Percentiles rank a stretch among this genome's conserved stretches.
These are phyloP conservation scores for Neurospora crassa DNA, from an alignment of 2,329 filamentous ascomycete species.

Conservation along the genomic window DNA sequence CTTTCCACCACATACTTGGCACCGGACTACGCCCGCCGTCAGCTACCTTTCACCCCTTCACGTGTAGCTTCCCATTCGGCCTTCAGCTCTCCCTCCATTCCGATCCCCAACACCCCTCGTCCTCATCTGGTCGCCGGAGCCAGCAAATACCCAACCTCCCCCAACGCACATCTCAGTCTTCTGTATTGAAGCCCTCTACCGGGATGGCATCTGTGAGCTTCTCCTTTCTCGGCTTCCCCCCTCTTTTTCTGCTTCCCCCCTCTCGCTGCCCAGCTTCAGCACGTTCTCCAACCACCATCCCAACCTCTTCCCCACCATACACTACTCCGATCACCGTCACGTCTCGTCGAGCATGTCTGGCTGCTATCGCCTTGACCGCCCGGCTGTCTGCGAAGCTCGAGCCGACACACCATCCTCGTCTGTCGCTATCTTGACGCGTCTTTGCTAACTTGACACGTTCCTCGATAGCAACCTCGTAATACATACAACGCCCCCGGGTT, in stretches of 20 bases:
- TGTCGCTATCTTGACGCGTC: not conserved
- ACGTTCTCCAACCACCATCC: not conserved
- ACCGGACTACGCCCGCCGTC: not conserved
- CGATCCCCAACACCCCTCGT: not conserved
- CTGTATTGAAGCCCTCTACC: constrained; percentile 1
- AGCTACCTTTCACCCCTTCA: not conserved
- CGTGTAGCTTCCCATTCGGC: not conserved
- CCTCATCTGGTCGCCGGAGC: not conserved
- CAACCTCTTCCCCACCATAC: constrained; percentile 9
- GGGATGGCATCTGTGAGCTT: constrained; percentile 21
- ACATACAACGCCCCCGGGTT: constrained; percentile 44
- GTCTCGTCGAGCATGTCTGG: constrained; percentile 1
- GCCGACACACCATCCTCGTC: not conserved
- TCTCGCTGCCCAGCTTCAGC: constrained; percentile 3
- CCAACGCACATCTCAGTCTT: not conserved
- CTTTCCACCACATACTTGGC: not conserved
- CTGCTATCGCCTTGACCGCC: not conserved
- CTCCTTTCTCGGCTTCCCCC: no score
- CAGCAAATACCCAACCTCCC: constrained; percentile 1
- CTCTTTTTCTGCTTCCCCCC: constrained; percentile 4
- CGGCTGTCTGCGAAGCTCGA: not conserved
- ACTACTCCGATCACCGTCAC: not conserved
- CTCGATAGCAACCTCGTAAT: constrained; percentile 25
- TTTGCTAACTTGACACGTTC: constrained; percentile 8
- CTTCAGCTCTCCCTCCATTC: not conserved